phyloP scores from a whole-genome alignment of 1,284 basidiomycete genomes.

The Boletellus deceptivus region DNA sequence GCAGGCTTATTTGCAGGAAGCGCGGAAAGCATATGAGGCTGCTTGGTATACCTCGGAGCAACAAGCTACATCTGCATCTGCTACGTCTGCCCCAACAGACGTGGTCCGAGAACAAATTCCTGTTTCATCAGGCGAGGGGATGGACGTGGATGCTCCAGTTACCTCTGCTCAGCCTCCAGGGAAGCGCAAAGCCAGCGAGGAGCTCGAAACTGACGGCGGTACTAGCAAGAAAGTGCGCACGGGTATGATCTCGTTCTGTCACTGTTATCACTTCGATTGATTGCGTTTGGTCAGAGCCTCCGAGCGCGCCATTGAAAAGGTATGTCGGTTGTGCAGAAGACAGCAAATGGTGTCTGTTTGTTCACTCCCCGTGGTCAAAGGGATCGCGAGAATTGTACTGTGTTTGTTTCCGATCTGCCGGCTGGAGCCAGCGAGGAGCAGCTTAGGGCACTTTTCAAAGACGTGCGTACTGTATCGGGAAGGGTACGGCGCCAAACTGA shows the following conservation, averaged over 20 bases:
- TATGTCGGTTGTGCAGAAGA: constrained; percentile 27
- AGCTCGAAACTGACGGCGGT: constrained; percentile 33
- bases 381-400: constrained; percentile 93
- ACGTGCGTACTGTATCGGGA: constrained; percentile 52
- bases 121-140: constrained; percentile 28
- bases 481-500: constrained; percentile 10
- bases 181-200: constrained; percentile 67
- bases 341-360: background rate
- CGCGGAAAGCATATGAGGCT: constrained; percentile 52
- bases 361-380: constrained; percentile 39
- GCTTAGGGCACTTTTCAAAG: constrained; percentile 76
- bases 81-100: constrained; percentile 30
- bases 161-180: constrained; percentile 37
- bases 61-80: constrained; percentile 39
- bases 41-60: constrained; percentile 49
- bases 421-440: constrained; percentile 59
- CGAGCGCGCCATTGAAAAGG: constrained; percentile 58
- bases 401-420: constrained; percentile 80
- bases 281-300: constrained; percentile 38
- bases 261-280: constrained; percentile 4
- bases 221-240: constrained; percentile 63
- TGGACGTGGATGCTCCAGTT: constrained; percentile 51
- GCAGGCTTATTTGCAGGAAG: constrained; percentile 47
- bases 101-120: constrained; percentile 4
- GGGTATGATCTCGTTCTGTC: constrained; percentile 39